Evolutionary conservation across 2,329 filamentous ascomycete species (phyloP), one percentile per base, ranked within the genome.

Genomic region (Fusarium piperis): DNA sequence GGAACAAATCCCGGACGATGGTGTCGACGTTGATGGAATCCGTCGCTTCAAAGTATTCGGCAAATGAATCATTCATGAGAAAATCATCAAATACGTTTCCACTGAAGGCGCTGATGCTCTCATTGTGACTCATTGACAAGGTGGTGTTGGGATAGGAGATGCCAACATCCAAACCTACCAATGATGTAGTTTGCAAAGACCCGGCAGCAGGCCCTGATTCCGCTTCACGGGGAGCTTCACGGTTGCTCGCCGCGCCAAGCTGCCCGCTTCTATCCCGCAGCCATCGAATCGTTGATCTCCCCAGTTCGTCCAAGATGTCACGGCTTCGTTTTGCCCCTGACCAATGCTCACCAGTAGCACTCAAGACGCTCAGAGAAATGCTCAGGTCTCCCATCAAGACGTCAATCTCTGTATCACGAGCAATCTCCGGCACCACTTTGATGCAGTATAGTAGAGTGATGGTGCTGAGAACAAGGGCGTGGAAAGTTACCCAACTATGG

Each of bases 321-420:
- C 84, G 80, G 51, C 83, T 82, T 13, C 82, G 79, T 63, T 84
- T 85, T 1, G 85, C 86, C 6, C 85, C 85, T 0, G 81, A 78
- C 85, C 86, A 88, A 64, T 88, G 83, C 63, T 87, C 86, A 1
- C 84, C 86, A 3, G 82, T 83, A 2, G 86, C 86, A 38, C 86
- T 86, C 3, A 88, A 76, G 1, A 88, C 81, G 15, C 84, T 85
- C 12, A 85, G 76, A 0, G 83, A 79, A 1, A 81, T 79, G 23
- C 81, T 81, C 12, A 86, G 72, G 26, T 85, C 82, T 1, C 77
- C 77, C 65, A 83, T 81, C 3, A 88, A 74, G 1, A 79, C 76
- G 13, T 85, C 81, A 3, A 82, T 62, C 4, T 83, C 79, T 1
- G 81, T 79, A 2, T 76, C 74, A 1, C 75, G 75, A 1, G 83